Conservation (phyloP, 306 rosid species). For the Casuarina cunninghamiana region DNA sequence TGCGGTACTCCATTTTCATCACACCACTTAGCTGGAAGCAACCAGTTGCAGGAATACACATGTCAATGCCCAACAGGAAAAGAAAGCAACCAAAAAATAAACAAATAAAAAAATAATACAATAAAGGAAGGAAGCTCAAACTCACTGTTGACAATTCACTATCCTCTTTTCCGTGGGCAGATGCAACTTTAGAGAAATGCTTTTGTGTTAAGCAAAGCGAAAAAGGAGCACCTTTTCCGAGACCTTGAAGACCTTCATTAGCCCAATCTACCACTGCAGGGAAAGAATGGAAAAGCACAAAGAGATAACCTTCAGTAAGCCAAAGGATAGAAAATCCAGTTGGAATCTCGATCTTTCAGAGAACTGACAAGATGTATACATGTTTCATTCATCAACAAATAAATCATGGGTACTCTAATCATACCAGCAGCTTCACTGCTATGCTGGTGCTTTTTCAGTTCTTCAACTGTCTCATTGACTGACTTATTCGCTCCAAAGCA, state of each 20-base stretch:
- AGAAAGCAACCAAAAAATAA: neutral
- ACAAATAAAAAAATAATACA: neutral
- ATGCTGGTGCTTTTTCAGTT: constrained; percentile 61
- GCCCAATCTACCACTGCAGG: constrained; percentile 89
- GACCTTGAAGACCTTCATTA: constrained; percentile 87
- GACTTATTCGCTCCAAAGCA: constrained; percentile 68
- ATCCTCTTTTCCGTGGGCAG: constrained; percentile 54
- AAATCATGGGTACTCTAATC: constrained; percentile 23
- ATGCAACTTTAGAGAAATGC: constrained; percentile 75
- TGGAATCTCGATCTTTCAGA: constrained; percentile 4
- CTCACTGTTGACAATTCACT: constrained; percentile 74
- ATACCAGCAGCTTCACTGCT: constrained; percentile 72
- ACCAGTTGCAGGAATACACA: constrained; percentile 19
- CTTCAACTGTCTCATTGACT: constrained; percentile 65
- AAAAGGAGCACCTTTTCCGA: constrained; percentile 93
- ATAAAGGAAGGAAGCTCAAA: neutral
- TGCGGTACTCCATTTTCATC: constrained; percentile 89
- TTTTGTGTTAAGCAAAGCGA: constrained; percentile 79
- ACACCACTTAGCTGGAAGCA: constrained; percentile 66
- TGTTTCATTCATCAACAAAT: constrained; percentile 13
- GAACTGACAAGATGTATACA: neutral
- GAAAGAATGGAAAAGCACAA: constrained; percentile 8
- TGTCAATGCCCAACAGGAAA: neutral
- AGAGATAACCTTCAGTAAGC: neutral
- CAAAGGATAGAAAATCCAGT: constrained; percentile 7